A percentile compares a stretch with the other conserved stretches of the same genome.
These are phyloP conservation scores for Pichia scutulata DNA, from an alignment of 805 yeast genomes.

Conservation along the genomic window DNA sequence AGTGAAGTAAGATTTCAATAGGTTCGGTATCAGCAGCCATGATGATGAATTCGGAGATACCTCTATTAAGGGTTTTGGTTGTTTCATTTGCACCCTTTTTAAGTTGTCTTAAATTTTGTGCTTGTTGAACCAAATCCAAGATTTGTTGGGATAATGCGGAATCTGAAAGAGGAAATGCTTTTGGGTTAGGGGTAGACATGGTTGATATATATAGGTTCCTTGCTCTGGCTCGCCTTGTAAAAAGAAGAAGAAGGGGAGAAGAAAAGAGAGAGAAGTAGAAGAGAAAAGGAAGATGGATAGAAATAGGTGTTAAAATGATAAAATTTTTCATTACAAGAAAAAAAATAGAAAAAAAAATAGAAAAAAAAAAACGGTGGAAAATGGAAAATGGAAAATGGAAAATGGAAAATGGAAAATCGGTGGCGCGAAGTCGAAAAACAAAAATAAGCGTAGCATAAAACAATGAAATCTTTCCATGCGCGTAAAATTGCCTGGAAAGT, in stretches of 20 bases:
- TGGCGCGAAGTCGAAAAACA: too few relatives aligned
- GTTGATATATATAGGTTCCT: conserved; percentile 37
- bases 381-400: too few relatives aligned
- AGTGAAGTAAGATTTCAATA: conserved; percentile 93
- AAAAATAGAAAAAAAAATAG: neutral
- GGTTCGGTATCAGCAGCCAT: conserved; percentile 99
- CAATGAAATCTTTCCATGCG: too few relatives aligned
- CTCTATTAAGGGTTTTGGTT: conserved; percentile 98
- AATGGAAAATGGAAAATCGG: too few relatives aligned
- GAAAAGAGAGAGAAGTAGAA: neutral
- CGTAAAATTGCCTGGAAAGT: too few relatives aligned
- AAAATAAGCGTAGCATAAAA: too few relatives aligned
- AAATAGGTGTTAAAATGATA: neutral
- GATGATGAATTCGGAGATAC: conserved; percentile 97
- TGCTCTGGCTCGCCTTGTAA: conserved; percentile 41
- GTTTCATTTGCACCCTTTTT: conserved; percentile 99
- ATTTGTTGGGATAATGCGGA: conserved; percentile 93
- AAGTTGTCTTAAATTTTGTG: conserved; percentile 94
- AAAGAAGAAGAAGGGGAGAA: neutral
- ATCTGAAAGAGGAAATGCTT: conserved; percentile 98
- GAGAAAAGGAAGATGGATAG: neutral
- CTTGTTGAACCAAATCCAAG: conserved; percentile 95
- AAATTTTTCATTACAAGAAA: neutral
- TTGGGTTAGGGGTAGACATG: conserved; percentile 91
- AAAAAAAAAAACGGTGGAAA: too few relatives aligned